A percentile compares a stretch with the other conserved stretches of the same genome.
These are phyloP conservation scores for Talaromyces marneffei DNA, from an alignment of 2,329 filamentous ascomycete genomes.

Conservation along the genomic window DNA sequence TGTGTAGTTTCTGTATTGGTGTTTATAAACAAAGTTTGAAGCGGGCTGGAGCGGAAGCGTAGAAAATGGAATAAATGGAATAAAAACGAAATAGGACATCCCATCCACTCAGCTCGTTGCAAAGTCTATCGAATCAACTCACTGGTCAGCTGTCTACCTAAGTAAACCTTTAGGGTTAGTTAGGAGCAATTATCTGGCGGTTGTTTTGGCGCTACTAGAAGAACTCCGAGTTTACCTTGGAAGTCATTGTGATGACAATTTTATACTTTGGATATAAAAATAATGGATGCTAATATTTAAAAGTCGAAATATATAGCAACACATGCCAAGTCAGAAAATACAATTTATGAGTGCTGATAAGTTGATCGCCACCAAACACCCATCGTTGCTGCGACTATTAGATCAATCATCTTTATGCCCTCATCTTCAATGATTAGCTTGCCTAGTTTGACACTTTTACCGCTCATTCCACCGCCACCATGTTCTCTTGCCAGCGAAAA, in stretches of 20 bases:
- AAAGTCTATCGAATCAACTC: neutral
- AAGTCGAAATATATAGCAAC: neutral
- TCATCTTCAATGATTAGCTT: conserved; percentile 88
- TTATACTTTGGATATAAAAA: neutral
- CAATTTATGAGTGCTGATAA: conserved; percentile 2
- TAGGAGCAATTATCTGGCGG: neutral
- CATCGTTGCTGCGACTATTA: conserved; percentile 85
- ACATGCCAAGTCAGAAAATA: neutral
- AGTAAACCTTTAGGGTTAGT: neutral
- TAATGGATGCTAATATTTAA: neutral
- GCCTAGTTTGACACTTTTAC: conserved; percentile 83
- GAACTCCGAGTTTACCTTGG: neutral
- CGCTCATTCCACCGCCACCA: conserved; percentile 78
- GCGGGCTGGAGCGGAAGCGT: neutral
- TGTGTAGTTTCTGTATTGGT: neutral
- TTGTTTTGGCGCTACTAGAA: neutral
- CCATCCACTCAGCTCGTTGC: neutral
- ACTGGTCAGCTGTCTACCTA: neutral
- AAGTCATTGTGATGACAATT: neutral
- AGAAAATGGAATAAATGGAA: neutral
- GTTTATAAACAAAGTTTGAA: neutral
- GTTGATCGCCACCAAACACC: conserved; percentile 75
- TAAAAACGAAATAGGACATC: neutral
- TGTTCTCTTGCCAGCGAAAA: conserved; percentile 72
- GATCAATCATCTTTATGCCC: conserved; percentile 90